A percentile compares a stretch with the other conserved stretches of the same genome.
Conservation (phyloP, 495 filamentous ascomycete genomes). For the Beverwykella pulmonaria region DNA sequence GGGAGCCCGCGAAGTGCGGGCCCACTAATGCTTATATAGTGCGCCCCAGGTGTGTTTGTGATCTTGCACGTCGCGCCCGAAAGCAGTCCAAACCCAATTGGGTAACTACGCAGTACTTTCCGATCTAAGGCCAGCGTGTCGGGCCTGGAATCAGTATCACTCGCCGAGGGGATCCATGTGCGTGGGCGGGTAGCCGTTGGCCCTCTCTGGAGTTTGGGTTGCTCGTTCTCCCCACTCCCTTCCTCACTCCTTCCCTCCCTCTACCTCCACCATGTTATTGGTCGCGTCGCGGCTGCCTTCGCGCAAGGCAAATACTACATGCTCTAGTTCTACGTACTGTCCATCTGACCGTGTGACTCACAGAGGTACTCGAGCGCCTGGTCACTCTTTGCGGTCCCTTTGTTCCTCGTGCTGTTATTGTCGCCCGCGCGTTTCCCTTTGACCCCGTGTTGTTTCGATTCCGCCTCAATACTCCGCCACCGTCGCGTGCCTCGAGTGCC, state of each 20-base stretch:
- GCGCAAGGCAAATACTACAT: slow-evolving; percentile 14
- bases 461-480: slow-evolving; percentile 17
- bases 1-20: slow-evolving; percentile 27
- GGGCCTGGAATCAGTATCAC: slow-evolving; percentile 13
- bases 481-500: background rate
- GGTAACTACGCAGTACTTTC: slow-evolving; percentile 21
- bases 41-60: slow-evolving; percentile 12
- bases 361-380: background rate
- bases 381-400: background rate
- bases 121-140: slow-evolving; percentile 17
- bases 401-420: slow-evolving; percentile 15
- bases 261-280: background rate
- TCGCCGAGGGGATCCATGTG: slow-evolving; percentile 15
- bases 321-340: background rate
- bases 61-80: slow-evolving; percentile 17
- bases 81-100: slow-evolving; percentile 15
- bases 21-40: slow-evolving; percentile 20
- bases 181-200: slow-evolving; percentile 4
- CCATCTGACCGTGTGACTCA: slow-evolving; percentile 25
- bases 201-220: background rate
- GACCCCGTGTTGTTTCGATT: slow-evolving; percentile 35
- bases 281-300: slow-evolving; percentile 17
- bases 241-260: background rate
- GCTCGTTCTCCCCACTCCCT: background rate
- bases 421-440: slow-evolving; percentile 14